These are phyloP conservation scores for Suhomyces sp. DNA, from an alignment of 805 yeast genomes.

Conservation along the genomic window DNA sequence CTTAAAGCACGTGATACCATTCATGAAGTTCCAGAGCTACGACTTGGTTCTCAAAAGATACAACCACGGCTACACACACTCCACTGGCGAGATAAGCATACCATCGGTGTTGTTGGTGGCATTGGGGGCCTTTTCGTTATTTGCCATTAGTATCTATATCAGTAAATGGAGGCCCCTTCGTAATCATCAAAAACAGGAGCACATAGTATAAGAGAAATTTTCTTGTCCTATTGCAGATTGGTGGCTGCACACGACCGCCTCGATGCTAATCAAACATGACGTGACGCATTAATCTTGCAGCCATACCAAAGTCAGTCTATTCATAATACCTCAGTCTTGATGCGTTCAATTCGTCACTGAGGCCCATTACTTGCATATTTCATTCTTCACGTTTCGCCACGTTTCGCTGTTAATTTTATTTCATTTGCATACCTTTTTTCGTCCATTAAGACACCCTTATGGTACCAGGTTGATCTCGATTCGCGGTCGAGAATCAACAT, in stretches of 20 bases:
- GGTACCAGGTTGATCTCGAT: background rate
- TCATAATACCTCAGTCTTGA: background rate
- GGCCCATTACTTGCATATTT: background rate
- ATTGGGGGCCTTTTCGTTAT: background rate
- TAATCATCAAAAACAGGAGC: background rate
- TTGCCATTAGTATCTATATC: background rate
- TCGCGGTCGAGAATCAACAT: background rate
- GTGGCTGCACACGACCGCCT: background rate
- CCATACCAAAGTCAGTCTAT: background rate
- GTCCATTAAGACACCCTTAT: background rate
- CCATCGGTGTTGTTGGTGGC: background rate
- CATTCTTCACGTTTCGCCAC: background rate
- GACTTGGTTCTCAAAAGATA: constrained; percentile 8
- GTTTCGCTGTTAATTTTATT: background rate
- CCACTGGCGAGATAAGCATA: background rate
- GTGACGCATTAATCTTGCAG: background rate
- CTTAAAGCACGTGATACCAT: constrained; percentile 20
- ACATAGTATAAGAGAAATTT: background rate
- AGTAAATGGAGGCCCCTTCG: background rate
- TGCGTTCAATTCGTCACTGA: too few relatives aligned
- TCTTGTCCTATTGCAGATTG: background rate
- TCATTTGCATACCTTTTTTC: background rate
- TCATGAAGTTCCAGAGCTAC: constrained; percentile 21
- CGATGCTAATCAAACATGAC: background rate
- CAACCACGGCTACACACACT: constrained; percentile 3